phyloP scores from a whole-genome alignment of 306 rosid genomes.

The Cucumis melo region DNA sequence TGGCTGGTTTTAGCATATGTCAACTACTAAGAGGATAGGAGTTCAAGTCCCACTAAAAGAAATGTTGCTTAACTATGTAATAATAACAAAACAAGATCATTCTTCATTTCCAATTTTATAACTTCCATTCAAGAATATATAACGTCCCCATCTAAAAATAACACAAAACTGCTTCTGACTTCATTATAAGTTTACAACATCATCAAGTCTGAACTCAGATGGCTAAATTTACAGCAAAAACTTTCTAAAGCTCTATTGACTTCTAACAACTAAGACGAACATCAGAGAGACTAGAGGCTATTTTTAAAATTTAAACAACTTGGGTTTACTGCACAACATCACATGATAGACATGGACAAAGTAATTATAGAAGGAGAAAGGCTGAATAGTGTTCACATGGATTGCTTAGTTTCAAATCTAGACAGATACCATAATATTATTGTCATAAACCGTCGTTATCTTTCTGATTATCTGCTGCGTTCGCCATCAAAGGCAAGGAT shows the following conservation, averaged over 20 bases:
- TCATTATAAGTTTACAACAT: not conserved
- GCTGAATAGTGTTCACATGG: not conserved
- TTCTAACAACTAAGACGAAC: not conserved
- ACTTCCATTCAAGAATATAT: not conserved
- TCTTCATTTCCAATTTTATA: too few species aligned
- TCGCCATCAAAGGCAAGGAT: not conserved
- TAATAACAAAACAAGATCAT: too few species aligned
- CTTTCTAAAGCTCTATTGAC: not conserved
- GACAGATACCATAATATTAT: not conserved
- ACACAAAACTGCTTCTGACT: not conserved
- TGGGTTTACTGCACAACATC: slow-evolving; percentile 1
- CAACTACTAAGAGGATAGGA: too few species aligned
- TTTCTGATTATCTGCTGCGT: not conserved
- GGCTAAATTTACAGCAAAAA: not conserved
- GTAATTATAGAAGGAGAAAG: not conserved
- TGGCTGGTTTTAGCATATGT: too few species aligned
- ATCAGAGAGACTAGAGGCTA: not conserved
- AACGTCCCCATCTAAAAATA: not conserved
- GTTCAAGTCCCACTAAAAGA: too few species aligned
- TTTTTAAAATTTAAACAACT: not conserved
- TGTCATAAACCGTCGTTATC: not conserved
- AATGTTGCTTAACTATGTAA: too few species aligned
- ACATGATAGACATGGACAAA: not conserved
- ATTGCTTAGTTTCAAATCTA: not conserved
- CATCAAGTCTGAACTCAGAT: not conserved